A percentile compares a stretch with the other conserved stretches of the same genome.
phyloP scores from a whole-genome alignment of 2,329 filamentous ascomycete genomes.

The Pyrenophora graminea region DNA sequence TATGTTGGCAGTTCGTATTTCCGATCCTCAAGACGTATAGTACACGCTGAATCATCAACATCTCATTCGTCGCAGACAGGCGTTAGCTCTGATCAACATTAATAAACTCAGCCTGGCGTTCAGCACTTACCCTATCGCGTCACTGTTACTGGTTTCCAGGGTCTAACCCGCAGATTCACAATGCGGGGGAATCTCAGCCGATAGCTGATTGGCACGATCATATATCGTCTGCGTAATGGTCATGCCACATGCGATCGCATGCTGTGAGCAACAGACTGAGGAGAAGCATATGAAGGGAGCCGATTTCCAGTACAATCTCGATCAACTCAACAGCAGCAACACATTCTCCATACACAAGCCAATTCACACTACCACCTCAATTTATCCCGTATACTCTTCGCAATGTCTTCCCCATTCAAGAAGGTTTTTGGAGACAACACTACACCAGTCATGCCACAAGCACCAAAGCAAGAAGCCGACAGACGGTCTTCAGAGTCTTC shows the following conservation, averaged over 20 bases:
- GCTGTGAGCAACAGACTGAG: conserved; percentile 19
- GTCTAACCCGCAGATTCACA: conserved; percentile 30
- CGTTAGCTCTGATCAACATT: conserved; percentile 4
- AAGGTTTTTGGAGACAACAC: conserved; percentile 37
- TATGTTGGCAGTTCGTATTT: conserved; percentile 1
- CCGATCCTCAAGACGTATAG: neutral
- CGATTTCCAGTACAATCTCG: neutral
- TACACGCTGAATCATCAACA: conserved; percentile 3
- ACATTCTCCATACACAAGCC: neutral
- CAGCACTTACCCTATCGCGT: conserved; percentile 22
- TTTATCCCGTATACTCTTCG: neutral
- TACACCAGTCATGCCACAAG: conserved; percentile 39
- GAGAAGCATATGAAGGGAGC: conserved; percentile 21
- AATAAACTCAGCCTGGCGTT: conserved; percentile 1
- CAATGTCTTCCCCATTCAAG: conserved; percentile 46
- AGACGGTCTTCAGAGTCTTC: conserved; percentile 41
- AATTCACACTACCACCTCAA: neutral
- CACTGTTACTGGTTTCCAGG: conserved; percentile 31
- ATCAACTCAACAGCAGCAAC: neutral
- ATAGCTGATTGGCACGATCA: conserved; percentile 44
- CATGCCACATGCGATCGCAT: conserved; percentile 32
- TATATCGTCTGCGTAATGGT: conserved; percentile 37
- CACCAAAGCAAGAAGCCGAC: conserved; percentile 37
- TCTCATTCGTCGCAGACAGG: conserved; percentile 17
- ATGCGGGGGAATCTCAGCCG: conserved; percentile 39